Percentiles rank a stretch among this genome's conserved stretches.
These are phyloP conservation scores for Penicillium chermesinum DNA, from an alignment of 495 filamentous ascomycete species.

Conservation along the genomic window DNA sequence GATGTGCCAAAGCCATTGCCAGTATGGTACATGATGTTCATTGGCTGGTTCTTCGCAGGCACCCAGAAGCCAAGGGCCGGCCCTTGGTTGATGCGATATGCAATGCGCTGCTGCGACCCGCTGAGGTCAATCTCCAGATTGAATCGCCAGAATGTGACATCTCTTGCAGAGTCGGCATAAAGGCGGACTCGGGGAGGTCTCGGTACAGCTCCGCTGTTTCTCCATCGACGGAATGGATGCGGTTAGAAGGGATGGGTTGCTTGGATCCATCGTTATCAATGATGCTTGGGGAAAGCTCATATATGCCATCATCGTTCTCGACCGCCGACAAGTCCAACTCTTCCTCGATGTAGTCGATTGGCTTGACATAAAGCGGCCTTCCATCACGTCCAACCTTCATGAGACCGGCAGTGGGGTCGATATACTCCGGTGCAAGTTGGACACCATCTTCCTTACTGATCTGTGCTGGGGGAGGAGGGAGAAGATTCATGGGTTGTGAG, in stretches of 20 bases:
- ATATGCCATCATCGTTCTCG: conserved; percentile 78
- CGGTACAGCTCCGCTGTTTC: conserved; percentile 70
- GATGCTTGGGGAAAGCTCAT: conserved; percentile 51
- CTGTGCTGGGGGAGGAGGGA: conserved; percentile 72
- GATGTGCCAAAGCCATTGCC: conserved; percentile 91
- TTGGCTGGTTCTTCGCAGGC: conserved; percentile 73
- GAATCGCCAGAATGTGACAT: conserved; percentile 95
- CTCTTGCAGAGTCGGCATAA: conserved; percentile 76
- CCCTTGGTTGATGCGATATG: conserved; percentile 91
- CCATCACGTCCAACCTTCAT: conserved; percentile 77
- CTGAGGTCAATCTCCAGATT: conserved; percentile 85
- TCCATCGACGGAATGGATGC: conserved; percentile 52
- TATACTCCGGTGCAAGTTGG: conserved; percentile 69
- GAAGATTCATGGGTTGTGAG: conserved; percentile 74
- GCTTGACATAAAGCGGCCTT: conserved; percentile 74
- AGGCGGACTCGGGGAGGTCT: conserved; percentile 78
- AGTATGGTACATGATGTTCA: conserved; percentile 98
- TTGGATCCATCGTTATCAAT: conserved; percentile 37
- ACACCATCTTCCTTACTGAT: conserved; percentile 56
- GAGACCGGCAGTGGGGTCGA: conserved; percentile 83
- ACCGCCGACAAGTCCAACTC: conserved; percentile 65
- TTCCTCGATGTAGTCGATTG: conserved; percentile 75
- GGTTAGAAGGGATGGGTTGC: conserved; percentile 39
- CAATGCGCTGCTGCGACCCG: conserved; percentile 71
- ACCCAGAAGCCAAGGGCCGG: conserved; percentile 94